These are phyloP conservation scores for Phanerodontia chrysosporium DNA, from an alignment of 768 basidiomycete species.

Conservation along the genomic window DNA sequence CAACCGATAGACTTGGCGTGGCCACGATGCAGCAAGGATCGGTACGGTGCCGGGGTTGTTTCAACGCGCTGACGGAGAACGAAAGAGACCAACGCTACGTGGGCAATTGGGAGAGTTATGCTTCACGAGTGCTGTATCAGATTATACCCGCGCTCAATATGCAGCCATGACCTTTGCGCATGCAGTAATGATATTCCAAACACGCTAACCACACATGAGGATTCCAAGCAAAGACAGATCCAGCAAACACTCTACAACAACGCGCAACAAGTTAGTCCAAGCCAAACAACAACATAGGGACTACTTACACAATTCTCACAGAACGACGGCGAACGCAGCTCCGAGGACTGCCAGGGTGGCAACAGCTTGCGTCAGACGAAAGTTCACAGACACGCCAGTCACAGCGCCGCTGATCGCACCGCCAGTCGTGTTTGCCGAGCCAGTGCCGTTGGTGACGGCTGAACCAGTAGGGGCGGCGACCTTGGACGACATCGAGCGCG, in stretches of 20 bases:
- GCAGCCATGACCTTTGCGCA: neutral
- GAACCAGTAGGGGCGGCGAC: neutral
- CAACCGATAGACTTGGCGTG: too few relatives aligned
- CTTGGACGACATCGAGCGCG: neutral
- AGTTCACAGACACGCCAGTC: constrained; percentile 13
- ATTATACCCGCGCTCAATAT: neutral
- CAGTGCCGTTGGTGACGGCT: neutral
- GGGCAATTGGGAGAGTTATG: too few relatives aligned
- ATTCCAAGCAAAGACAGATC: neutral
- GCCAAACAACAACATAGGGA: neutral
- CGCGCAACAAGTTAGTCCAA: neutral
- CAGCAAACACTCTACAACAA: neutral
- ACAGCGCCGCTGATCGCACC: constrained; percentile 11
- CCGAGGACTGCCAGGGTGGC: constrained; percentile 19
- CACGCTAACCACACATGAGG: neutral
- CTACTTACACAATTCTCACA: constrained; percentile 11
- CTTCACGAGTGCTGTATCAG: too few relatives aligned
- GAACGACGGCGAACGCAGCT: constrained; percentile 19
- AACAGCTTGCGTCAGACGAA: constrained; percentile 16
- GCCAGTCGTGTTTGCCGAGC: constrained; percentile 6
- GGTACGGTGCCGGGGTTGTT: too few relatives aligned
- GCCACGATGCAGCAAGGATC: too few relatives aligned
- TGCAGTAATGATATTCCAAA: neutral
- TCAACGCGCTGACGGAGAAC: too few relatives aligned
- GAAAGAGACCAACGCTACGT: too few relatives aligned